phyloP scores from a whole-genome alignment of 2,329 filamentous ascomycete species.

The Mollisia scopiformis region DNA sequence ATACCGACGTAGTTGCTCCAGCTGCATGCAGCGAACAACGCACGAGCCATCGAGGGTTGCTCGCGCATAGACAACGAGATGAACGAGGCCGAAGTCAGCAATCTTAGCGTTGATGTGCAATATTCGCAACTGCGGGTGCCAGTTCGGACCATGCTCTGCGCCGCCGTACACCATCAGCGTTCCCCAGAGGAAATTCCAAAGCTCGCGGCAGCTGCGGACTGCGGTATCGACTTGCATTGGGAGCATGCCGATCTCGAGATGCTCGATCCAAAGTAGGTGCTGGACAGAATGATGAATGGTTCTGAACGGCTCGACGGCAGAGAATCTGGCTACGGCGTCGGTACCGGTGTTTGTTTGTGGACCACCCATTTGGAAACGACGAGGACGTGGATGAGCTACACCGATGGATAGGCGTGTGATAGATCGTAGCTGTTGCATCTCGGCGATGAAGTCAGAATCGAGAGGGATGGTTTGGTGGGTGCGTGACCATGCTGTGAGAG shows the following conservation, averaged over 20 bases:
- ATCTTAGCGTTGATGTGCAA: neutral
- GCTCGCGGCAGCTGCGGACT: neutral
- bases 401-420: neutral
- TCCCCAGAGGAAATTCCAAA: neutral
- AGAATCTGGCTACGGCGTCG: neutral
- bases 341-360: neutral
- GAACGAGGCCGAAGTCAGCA: neutral
- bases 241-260: neutral
- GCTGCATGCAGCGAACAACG: neutral
- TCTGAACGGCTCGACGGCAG: neutral
- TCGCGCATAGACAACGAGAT: neutral
- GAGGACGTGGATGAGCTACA: neutral
- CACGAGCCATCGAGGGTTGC: neutral
- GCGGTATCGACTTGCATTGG: neutral
- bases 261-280: neutral
- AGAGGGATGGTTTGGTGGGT: neutral
- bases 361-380: neutral
- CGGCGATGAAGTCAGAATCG: neutral
- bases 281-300: neutral
- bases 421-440: neutral
- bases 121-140: no score
- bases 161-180: no score
- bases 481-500: neutral
- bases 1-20: neutral
- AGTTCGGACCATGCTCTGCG: no score